phyloP scores from a whole-genome alignment of 2,329 filamentous ascomycete species.

The Penicillium sp. region DNA sequence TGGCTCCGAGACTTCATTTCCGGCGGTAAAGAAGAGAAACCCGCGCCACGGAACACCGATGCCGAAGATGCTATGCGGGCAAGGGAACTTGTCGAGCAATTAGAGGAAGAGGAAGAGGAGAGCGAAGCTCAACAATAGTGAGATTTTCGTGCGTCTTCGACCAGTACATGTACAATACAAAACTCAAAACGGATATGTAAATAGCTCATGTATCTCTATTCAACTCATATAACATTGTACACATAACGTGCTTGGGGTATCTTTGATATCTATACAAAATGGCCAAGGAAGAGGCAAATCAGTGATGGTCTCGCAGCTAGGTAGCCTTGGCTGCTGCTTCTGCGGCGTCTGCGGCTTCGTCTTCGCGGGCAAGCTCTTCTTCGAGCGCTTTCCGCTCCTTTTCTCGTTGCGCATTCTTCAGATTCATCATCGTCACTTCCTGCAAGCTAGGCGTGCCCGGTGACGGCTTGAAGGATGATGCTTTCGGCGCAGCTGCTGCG shows the following conservation, averaged over 20 bases:
- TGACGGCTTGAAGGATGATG: conserved; percentile 27
- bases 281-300: not conserved
- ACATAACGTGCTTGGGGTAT: conserved; percentile 25
- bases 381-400: conserved; percentile 54
- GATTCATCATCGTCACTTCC: conserved; percentile 55
- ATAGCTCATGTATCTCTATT: conserved; percentile 20
- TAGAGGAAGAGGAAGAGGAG: conserved; percentile 36
- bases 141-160: not conserved
- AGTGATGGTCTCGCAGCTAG: conserved; percentile 1
- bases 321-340: conserved; percentile 24
- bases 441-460: conserved; percentile 43
- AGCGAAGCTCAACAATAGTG: conserved; percentile 1
- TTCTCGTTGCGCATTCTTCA: conserved; percentile 58
- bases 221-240: conserved; percentile 3
- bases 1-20: conserved; percentile 62
- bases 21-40: conserved; percentile 40
- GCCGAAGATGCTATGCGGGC: conserved; percentile 34
- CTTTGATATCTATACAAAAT: conserved; percentile 14
- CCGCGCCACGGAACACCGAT: conserved; percentile 23
- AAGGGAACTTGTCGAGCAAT: conserved; percentile 38
- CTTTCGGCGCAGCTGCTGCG: conserved; percentile 28
- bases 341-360: conserved; percentile 45
- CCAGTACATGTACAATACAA: conserved; percentile 25
- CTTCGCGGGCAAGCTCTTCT: conserved; percentile 54
- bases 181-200: conserved; percentile 19